Percentiles rank a stretch among this genome's conserved stretches.
Conservation (phyloP, 2,329 filamentous ascomycete genomes). For the Epicoccum sorghinum region DNA sequence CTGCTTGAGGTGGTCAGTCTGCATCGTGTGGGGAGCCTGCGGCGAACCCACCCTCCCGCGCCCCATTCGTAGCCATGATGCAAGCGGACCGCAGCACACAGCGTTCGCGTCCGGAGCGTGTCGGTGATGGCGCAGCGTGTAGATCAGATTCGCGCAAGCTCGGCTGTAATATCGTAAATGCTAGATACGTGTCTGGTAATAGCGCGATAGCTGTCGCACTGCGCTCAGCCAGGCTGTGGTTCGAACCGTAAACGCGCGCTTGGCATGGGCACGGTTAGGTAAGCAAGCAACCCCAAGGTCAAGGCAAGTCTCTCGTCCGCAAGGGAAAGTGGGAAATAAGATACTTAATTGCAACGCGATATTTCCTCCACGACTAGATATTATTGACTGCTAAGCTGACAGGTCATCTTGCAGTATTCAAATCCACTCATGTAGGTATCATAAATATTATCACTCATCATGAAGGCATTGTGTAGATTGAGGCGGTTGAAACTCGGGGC, state of each 20-base stretch:
- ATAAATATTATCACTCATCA: too few relatives aligned
- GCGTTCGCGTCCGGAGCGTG: background rate
- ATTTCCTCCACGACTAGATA: too few relatives aligned
- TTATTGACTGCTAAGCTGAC: too few relatives aligned
- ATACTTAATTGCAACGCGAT: too few relatives aligned
- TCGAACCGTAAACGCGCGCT: background rate
- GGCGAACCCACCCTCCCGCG: slow-evolving; percentile 37
- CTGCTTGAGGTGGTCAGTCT: slow-evolving; percentile 33
- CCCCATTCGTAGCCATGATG: slow-evolving; percentile 45
- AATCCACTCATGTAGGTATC: too few relatives aligned
- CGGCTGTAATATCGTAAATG: background rate
- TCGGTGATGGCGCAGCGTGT: background rate
- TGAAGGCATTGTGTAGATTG: too few relatives aligned
- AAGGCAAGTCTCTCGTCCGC: too few relatives aligned
- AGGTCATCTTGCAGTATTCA: too few relatives aligned
- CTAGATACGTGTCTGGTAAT: background rate
- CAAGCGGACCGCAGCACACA: background rate
- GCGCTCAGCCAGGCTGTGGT: background rate
- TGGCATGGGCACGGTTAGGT: background rate
- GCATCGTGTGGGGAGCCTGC: slow-evolving; percentile 20
- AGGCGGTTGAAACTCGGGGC: too few relatives aligned
- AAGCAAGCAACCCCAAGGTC: background rate
- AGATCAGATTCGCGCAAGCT: background rate
- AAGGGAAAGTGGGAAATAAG: too few relatives aligned
- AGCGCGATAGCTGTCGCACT: background rate